Conservation (phyloP, 1,284 basidiomycete species). For the Cutaneotrichosporon cyanovorans region DNA sequence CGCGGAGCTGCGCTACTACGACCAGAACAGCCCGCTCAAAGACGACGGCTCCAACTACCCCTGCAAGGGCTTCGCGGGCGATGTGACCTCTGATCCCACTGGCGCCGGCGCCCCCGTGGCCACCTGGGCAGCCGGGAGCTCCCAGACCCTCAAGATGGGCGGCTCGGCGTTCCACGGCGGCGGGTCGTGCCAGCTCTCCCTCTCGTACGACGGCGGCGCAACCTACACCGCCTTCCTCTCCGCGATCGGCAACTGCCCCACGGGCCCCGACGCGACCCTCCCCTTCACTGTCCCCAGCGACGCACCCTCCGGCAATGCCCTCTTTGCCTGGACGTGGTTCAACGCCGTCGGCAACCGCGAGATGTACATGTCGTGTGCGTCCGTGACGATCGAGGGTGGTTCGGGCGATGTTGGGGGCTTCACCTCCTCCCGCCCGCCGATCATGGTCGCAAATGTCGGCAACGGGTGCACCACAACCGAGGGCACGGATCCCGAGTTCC, state of each 20-base stretch:
- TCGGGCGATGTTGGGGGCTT: constrained; percentile 13
- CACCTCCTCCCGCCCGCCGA: constrained; percentile 26
- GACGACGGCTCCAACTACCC: constrained; percentile 39
- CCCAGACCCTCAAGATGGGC: constrained; percentile 30
- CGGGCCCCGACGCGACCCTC: constrained; percentile 17
- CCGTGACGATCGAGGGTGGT: constrained; percentile 40
- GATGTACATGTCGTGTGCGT: constrained; percentile 47
- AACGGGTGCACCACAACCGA: constrained; percentile 38
- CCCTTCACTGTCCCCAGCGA: constrained; percentile 38
- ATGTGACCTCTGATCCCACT: background rate
- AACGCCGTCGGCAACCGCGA: constrained; percentile 43
- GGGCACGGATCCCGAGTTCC: constrained; percentile 12
- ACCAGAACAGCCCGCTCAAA: constrained; percentile 39
- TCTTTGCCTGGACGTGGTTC: constrained; percentile 49
- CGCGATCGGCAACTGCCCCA: constrained; percentile 43
- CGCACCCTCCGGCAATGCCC: constrained; percentile 40
- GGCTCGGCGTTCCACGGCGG: constrained; percentile 44
- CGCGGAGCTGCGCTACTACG: constrained; percentile 39
- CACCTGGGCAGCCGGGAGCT: constrained; percentile 30
- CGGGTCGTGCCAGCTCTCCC: constrained; percentile 45
- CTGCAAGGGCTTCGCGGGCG: constrained; percentile 40
- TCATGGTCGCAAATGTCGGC: constrained; percentile 45
- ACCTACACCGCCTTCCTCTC: constrained; percentile 45
- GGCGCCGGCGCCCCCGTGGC: constrained; percentile 26
- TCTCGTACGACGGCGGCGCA: constrained; percentile 45